A percentile compares a stretch with the other conserved stretches of the same genome.
phyloP scores from a whole-genome alignment of 2,329 filamentous ascomycete genomes.

The Alternaria postmessia region DNA sequence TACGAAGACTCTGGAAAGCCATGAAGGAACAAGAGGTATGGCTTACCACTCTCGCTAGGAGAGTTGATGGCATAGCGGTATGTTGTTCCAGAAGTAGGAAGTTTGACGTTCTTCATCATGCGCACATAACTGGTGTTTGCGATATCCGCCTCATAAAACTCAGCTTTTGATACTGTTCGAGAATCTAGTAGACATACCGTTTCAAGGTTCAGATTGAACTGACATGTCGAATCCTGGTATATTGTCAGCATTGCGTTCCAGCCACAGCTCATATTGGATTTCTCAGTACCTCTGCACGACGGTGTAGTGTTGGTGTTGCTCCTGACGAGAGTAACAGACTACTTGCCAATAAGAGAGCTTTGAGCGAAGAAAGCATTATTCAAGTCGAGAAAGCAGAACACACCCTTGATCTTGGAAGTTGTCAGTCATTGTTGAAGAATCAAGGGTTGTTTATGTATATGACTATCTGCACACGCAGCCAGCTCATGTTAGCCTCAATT shows the following conservation, averaged over 20 bases:
- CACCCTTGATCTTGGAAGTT: fast-evolving
- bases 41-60: background rate
- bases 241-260: background rate
- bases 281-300: background rate
- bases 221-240: background rate
- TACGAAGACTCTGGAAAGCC: background rate
- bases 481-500: background rate
- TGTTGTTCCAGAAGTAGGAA: background rate
- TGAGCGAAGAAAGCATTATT: fast-evolving
- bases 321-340: background rate
- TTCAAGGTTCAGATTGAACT: background rate
- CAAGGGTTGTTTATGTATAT: too few species aligned
- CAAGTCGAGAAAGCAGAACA: background rate
- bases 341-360: background rate
- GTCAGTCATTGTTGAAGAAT: fast-evolving
- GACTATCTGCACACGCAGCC: fast-evolving
- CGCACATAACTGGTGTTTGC: background rate
- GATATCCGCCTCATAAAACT: background rate
- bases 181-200: background rate
- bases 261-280: too few species aligned
- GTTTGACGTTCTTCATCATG: background rate
- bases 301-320: background rate
- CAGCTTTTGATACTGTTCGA: background rate
- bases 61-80: background rate
- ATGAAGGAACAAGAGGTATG: background rate